phyloP scores from a whole-genome alignment of 2,329 filamentous ascomycete species.

The Fusarium paranaense region DNA sequence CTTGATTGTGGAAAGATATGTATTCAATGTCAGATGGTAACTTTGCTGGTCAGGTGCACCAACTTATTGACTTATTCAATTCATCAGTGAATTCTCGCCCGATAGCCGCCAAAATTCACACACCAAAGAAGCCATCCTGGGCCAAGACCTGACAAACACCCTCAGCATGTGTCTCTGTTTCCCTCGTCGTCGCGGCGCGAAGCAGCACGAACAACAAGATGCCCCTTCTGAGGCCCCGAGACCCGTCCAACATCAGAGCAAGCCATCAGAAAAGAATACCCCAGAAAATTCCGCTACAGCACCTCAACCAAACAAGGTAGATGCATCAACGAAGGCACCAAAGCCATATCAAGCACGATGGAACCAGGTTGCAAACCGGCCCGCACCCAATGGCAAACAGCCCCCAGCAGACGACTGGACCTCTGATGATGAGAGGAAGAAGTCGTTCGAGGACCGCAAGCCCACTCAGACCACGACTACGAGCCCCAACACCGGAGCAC shows the following conservation, averaged over 20 bases:
- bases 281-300: background rate
- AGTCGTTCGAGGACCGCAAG: background rate
- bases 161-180: background rate
- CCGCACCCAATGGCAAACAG: background rate
- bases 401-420: background rate
- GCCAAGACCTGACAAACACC: background rate
- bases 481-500: background rate
- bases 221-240: background rate
- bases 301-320: background rate
- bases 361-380: background rate
- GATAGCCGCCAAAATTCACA: background rate
- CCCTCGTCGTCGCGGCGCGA: background rate
- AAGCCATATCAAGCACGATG: background rate
- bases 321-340: background rate
- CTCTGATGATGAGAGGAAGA: background rate
- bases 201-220: background rate
- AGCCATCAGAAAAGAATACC: background rate
- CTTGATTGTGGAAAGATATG: background rate
- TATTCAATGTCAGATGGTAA: background rate
- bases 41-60: background rate
- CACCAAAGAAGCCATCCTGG: background rate
- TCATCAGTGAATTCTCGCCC: background rate
- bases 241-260: background rate
- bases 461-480: background rate
- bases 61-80: background rate